Conservation (phyloP, 1,139 yeast species). For the Taphrina communis region DNA sequence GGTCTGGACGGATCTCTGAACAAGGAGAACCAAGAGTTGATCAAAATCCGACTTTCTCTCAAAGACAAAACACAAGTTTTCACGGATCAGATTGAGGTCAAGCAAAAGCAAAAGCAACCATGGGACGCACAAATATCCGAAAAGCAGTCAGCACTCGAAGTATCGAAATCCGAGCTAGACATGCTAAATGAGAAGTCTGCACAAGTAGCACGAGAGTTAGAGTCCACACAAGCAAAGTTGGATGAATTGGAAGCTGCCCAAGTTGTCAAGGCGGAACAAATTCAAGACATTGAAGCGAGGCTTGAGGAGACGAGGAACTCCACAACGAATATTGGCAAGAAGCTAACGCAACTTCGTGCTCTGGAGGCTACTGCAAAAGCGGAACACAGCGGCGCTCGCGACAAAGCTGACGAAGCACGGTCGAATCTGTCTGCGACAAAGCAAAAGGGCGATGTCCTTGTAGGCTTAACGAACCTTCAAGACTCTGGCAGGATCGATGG, state of each 20-base stretch:
- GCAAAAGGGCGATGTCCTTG: constrained; percentile 74
- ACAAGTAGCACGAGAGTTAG: constrained; percentile 55
- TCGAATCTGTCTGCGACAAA: constrained; percentile 63
- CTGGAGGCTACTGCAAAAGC: constrained; percentile 62
- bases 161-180: constrained; percentile 69
- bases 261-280: constrained; percentile 64
- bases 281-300: constrained; percentile 46
- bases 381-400: constrained; percentile 63
- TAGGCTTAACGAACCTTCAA: constrained; percentile 70
- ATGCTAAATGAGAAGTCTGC: constrained; percentile 61
- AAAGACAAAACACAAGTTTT: constrained; percentile 74
- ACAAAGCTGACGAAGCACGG: constrained; percentile 69
- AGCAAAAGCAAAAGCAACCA: constrained; percentile 77
- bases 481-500: constrained; percentile 86
- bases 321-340: not conserved
- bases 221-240: constrained; percentile 56
- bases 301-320: constrained; percentile 2
- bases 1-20: constrained; percentile 59
- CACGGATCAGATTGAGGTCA: constrained; percentile 65
- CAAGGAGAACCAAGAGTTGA: constrained; percentile 63
- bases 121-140: constrained; percentile 75
- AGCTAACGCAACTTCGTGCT: constrained; percentile 54
- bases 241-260: constrained; percentile 62
- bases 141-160: constrained; percentile 68
- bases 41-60: constrained; percentile 67